Evolutionary conservation across 148 eudicot species (phyloP).

Genomic region (Vaccinium corymbosum): DNA sequence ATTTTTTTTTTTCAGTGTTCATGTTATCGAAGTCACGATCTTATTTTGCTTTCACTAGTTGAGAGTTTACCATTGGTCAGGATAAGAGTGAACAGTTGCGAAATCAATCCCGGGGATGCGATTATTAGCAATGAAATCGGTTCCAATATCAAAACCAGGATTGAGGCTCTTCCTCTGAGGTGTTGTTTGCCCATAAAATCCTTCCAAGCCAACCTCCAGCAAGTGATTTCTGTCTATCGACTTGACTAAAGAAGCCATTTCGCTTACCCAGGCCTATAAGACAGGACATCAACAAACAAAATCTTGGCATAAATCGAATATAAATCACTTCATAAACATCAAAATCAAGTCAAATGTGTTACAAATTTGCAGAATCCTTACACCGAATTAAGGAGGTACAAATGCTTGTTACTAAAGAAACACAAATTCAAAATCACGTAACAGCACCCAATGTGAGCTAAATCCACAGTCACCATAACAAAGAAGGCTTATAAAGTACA

Average conservation of each 20-base stretch:
- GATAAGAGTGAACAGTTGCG: slow-evolving; percentile 84
- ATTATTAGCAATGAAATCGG: slow-evolving; percentile 87
- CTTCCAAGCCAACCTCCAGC: slow-evolving; percentile 94
- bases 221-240: slow-evolving; percentile 82
- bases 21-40: background rate
- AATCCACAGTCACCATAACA: background rate
- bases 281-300: slow-evolving; percentile 6
- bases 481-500: background rate
- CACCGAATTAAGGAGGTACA: background rate
- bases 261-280: slow-evolving; percentile 74
- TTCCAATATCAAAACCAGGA: slow-evolving; percentile 65
- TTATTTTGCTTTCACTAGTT: background rate
- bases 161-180: slow-evolving; percentile 52
- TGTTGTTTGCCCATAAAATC: slow-evolving; percentile 73
- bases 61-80: slow-evolving; percentile 76
- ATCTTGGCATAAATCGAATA: background rate
- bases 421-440: background rate
- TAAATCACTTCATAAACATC: background rate
- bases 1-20: background rate
- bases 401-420: background rate
- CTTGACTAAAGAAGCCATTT: slow-evolving; percentile 91
- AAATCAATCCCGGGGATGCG: slow-evolving; percentile 70
- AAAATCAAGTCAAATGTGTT: background rate
- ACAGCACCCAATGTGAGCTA: background rate
- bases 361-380: background rate